A percentile compares a stretch with the other conserved stretches of the same genome.
Conservation (phyloP, 176 grass and related monocot species). For the Tillandsia fasciculata region DNA sequence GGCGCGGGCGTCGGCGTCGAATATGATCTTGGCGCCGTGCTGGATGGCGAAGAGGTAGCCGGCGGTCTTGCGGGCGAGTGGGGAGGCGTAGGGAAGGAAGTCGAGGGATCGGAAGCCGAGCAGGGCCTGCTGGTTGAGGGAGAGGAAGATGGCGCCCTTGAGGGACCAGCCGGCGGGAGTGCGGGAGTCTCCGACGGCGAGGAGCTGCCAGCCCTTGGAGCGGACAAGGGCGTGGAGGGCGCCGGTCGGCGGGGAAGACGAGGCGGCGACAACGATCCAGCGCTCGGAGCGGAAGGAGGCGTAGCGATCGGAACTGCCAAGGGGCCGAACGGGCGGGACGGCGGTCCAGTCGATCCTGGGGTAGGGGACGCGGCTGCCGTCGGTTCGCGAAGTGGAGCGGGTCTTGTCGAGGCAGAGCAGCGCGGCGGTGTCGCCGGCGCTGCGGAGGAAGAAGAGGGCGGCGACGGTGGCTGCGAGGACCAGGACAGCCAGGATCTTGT, state of each 20-base stretch:
- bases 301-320: slow-evolving; percentile 26
- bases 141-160: slow-evolving; percentile 94
- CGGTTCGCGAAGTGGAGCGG: slow-evolving; percentile 72
- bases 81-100: slow-evolving; percentile 79
- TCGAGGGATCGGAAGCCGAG: slow-evolving; percentile 87
- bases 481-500: slow-evolving; percentile 62
- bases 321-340: slow-evolving; percentile 38
- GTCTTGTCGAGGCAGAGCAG: slow-evolving; percentile 83
- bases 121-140: slow-evolving; percentile 77
- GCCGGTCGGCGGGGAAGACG: slow-evolving; percentile 43
- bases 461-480: slow-evolving; percentile 49
- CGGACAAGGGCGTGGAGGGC: slow-evolving; percentile 52
- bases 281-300: slow-evolving; percentile 70
- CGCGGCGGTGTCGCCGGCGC: slow-evolving; percentile 45
- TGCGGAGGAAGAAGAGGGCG: slow-evolving; percentile 85
- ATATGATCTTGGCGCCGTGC: slow-evolving; percentile 88
- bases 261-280: slow-evolving; percentile 91
- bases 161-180: slow-evolving; percentile 75
- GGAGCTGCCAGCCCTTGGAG: slow-evolving; percentile 88
- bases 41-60: slow-evolving; percentile 96
- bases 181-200: slow-evolving; percentile 75
- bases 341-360: slow-evolving; percentile 57
- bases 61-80: slow-evolving; percentile 77
- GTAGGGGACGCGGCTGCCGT: slow-evolving; percentile 37
- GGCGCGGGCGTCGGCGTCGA: slow-evolving; percentile 86